phyloP scores from a whole-genome alignment of 2,329 filamentous ascomycete species.

The Nemania sp. region DNA sequence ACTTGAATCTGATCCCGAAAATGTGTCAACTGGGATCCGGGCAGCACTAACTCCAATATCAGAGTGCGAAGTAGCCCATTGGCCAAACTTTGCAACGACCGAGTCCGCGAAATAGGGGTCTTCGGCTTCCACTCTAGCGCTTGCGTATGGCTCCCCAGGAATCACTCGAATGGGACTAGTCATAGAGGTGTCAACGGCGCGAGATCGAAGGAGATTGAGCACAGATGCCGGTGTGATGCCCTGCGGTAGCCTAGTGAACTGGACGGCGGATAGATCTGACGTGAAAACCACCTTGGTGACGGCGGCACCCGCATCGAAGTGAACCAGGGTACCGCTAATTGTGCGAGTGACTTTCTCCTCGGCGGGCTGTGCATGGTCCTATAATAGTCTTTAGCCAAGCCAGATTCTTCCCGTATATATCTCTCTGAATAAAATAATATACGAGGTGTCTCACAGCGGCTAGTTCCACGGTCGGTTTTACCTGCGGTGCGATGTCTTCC shows the following conservation, averaged over 20 bases:
- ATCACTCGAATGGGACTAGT: constrained; percentile 26
- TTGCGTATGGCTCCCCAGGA: constrained; percentile 1
- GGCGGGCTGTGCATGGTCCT: neutral
- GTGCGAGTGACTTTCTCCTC: constrained; percentile 11
- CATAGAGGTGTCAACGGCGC: constrained; percentile 17
- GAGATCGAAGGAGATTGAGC: constrained; percentile 25
- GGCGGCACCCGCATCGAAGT: constrained; percentile 42
- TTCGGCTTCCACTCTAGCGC: constrained; percentile 34
- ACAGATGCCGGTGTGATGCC: constrained; percentile 31
- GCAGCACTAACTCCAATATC: neutral
- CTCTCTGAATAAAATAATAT: too few species aligned
- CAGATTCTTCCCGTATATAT: neutral
- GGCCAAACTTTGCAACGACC: constrained; percentile 21
- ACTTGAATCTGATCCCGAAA: constrained; percentile 34
- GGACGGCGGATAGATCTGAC: constrained; percentile 46
- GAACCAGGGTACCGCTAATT: constrained; percentile 36
- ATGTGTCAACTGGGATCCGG: constrained; percentile 1
- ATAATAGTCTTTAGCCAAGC: neutral
- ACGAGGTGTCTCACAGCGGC: neutral
- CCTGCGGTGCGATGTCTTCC: neutral
- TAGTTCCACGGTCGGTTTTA: neutral
- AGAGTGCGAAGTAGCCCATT: neutral
- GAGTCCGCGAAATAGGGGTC: constrained; percentile 38
- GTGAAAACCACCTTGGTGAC: constrained; percentile 39
- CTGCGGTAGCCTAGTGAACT: constrained; percentile 38